phyloP scores from a whole-genome alignment of 1,139 yeast species.

The Kodamaea fungicola region DNA sequence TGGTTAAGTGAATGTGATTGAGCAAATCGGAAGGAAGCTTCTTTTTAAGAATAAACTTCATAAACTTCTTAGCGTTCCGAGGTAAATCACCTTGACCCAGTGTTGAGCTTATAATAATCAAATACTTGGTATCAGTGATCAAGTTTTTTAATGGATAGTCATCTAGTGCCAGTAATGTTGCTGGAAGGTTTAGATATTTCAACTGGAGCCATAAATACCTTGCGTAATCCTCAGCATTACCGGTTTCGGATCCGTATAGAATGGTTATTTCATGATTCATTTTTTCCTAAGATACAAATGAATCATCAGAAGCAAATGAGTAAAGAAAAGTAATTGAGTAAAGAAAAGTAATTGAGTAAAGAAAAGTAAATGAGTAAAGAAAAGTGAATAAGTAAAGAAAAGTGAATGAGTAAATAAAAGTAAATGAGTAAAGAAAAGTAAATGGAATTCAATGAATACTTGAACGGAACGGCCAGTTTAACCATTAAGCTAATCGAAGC shows the following conservation, averaged over 20 bases:
- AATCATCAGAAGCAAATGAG: no score
- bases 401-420: no score
- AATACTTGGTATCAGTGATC: slow-evolving; percentile 44
- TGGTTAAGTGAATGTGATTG: slow-evolving; percentile 58
- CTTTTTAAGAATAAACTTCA: slow-evolving; percentile 68
- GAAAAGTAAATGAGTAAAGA: no score
- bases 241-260: slow-evolving; percentile 90
- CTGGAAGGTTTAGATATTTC: slow-evolving; percentile 52
- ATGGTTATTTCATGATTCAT: slow-evolving; percentile 41
- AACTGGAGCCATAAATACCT: slow-evolving; percentile 55
- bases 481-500: no score
- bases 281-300: no score
- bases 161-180: slow-evolving; percentile 56
- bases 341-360: no score
- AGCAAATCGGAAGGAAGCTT: slow-evolving; percentile 65
- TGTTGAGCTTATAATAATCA: slow-evolving; percentile 78
- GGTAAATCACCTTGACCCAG: slow-evolving; percentile 97
- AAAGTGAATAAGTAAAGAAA: no score
- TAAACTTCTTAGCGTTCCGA: slow-evolving; percentile 63
- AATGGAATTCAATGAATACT: no score
- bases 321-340: no score
- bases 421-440: no score
- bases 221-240: slow-evolving; percentile 87
- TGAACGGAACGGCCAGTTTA: no score
- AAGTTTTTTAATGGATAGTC: slow-evolving; percentile 54